Conservation (phyloP, 2,329 filamentous ascomycete genomes). For the Aureobasidium musti region DNA sequence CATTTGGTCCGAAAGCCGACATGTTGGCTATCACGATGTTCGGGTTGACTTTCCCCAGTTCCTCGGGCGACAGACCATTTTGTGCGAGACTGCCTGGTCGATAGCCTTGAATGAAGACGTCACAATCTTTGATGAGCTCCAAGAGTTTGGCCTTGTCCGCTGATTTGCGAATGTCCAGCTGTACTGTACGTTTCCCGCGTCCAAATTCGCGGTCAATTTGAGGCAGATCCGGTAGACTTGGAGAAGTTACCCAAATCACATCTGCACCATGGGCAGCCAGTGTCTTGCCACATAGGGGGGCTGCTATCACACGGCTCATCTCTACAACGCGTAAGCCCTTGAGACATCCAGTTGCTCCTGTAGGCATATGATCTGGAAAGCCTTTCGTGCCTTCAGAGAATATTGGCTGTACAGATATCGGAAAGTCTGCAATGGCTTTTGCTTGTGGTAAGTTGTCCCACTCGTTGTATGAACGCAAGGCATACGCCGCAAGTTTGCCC, state of each 20-base stretch:
- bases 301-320: constrained; percentile 38
- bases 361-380: background rate
- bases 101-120: constrained; percentile 43
- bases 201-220: constrained; percentile 36
- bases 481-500: background rate
- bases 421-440: background rate
- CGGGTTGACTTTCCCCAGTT: background rate
- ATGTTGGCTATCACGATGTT: background rate
- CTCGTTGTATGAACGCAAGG: background rate
- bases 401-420: background rate
- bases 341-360: background rate
- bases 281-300: constrained; percentile 37
- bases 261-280: constrained; percentile 40
- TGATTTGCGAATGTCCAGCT: constrained; percentile 42
- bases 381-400: background rate
- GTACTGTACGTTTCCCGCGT: constrained; percentile 38
- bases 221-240: constrained; percentile 36
- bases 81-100: background rate
- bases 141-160: constrained; percentile 37
- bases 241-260: constrained; percentile 38
- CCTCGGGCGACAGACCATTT: background rate
- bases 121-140: constrained; percentile 41
- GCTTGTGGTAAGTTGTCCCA: background rate
- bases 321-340: constrained; percentile 30
- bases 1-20: background rate